Conservation (phyloP, 331 rosid genomes). For the Telfairia occidentalis region DNA sequence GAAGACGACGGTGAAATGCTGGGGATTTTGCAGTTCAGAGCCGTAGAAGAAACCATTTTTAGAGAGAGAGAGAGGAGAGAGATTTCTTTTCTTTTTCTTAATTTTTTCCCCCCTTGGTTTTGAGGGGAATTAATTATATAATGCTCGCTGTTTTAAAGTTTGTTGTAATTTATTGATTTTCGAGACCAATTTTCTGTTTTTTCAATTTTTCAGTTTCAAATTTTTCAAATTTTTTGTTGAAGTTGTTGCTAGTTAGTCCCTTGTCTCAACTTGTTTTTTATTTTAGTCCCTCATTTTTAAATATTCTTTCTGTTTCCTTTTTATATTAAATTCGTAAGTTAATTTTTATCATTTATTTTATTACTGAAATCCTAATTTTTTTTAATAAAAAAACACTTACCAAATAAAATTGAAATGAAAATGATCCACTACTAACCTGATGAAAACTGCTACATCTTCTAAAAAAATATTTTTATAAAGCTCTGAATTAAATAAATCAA, state of each 20-base stretch:
- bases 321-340: no score
- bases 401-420: no score
- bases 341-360: no score
- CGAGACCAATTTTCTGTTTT: background rate
- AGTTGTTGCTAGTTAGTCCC: background rate
- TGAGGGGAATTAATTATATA: background rate
- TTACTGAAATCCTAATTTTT: no score
- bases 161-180: no score
- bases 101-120: background rate
- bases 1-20: background rate
- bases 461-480: no score
- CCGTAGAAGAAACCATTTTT: conserved; percentile 8
- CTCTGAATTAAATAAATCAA: no score
- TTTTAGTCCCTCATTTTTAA: background rate
- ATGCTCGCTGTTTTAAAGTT: background rate
- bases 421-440: no score
- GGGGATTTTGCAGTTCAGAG: conserved; percentile 10
- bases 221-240: background rate
- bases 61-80: background rate
- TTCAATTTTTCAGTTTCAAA: background rate
- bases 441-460: no score
- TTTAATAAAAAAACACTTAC: no score
- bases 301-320: no score
- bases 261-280: background rate
- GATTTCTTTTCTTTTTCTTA: background rate